phyloP scores from a whole-genome alignment of 306 rosid species.

The Medicago arabica region DNA sequence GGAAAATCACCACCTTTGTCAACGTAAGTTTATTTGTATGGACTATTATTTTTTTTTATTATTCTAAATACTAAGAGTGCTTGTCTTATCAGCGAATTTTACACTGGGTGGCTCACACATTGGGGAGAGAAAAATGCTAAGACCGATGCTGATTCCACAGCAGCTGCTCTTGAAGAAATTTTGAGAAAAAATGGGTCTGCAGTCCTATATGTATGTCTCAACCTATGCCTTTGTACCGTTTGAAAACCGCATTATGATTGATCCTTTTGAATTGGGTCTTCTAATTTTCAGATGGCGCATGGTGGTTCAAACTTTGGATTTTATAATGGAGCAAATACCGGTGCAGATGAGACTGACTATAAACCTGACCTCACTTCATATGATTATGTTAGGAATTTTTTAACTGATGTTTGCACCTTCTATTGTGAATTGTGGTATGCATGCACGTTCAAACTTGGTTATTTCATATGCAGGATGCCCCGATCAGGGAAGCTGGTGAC shows the following conservation, averaged over 20 bases:
- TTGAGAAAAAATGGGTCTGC: constrained; percentile 84
- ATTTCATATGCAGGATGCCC: constrained; percentile 79
- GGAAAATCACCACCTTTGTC: constrained; percentile 97
- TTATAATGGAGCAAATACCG: constrained; percentile 89
- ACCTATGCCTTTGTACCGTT: constrained; percentile 27
- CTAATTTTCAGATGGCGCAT: constrained; percentile 79
- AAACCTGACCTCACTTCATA: constrained; percentile 91
- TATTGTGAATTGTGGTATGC: constrained; percentile 21
- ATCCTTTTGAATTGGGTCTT: constrained; percentile 40
- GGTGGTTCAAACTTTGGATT: constrained; percentile 98
- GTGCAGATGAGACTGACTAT: constrained; percentile 67
- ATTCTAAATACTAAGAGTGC: constrained; percentile 42
- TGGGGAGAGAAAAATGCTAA: constrained; percentile 85
- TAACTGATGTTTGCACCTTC: constrained; percentile 25
- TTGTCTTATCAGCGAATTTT: constrained; percentile 78
- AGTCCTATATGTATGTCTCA: constrained; percentile 76
- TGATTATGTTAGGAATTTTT: constrained; percentile 74
- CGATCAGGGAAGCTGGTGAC: constrained; percentile 90
- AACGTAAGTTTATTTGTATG: constrained; percentile 62
- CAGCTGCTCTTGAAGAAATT: constrained; percentile 71
- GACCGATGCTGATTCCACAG: constrained; percentile 78
- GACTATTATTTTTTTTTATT: constrained; percentile 38
- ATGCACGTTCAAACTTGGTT: constrained; percentile 26
- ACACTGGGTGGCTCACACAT: constrained; percentile 98
- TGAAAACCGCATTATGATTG: constrained; percentile 28